Evolutionary conservation across 257 asterid species (phyloP).

Genomic region (Fraxinus americana): DNA sequence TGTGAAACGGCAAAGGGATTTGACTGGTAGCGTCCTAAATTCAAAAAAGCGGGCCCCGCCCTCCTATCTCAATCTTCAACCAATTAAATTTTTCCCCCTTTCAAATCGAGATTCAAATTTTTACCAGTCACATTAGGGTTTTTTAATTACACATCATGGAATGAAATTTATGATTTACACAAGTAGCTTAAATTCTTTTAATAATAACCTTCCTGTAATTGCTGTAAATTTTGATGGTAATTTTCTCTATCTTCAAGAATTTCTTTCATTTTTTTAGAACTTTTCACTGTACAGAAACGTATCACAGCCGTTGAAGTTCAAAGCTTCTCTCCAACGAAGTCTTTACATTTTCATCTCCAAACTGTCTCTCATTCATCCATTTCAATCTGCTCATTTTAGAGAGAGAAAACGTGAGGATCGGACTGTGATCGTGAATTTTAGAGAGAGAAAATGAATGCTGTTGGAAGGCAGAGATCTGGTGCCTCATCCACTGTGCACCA

Average conservation of each 20-base stretch:
- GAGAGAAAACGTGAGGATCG: not conserved
- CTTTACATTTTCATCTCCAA: conserved; percentile 34
- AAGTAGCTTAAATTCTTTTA: not conserved
- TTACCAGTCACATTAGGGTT: not conserved
- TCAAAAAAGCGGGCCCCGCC: conserved; percentile 34
- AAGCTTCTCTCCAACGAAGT: conserved; percentile 35
- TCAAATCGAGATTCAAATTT: conserved; percentile 43
- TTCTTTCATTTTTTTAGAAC: not conserved
- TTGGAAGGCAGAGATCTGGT: conserved; percentile 89
- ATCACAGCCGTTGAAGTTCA: conserved; percentile 41
- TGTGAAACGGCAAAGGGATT: conserved; percentile 25
- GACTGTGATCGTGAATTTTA: not conserved
- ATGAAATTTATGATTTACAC: too few relatives aligned
- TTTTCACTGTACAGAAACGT: conserved; percentile 15
- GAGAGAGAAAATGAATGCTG: conserved; percentile 43
- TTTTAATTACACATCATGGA: too few relatives aligned
- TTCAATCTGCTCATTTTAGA: not conserved
- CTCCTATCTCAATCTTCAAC: conserved; percentile 17
- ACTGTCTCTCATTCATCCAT: conserved; percentile 4
- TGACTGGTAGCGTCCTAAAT: conserved; percentile 6
- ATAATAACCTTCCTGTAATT: conserved; percentile 19
- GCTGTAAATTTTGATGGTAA: not conserved
- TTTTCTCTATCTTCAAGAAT: not conserved
- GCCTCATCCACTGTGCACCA: conserved; percentile 68
- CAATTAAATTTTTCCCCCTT: conserved; percentile 13